These are phyloP conservation scores for Candida insectalens DNA, from an alignment of 805 yeast species.

Conservation along the genomic window DNA sequence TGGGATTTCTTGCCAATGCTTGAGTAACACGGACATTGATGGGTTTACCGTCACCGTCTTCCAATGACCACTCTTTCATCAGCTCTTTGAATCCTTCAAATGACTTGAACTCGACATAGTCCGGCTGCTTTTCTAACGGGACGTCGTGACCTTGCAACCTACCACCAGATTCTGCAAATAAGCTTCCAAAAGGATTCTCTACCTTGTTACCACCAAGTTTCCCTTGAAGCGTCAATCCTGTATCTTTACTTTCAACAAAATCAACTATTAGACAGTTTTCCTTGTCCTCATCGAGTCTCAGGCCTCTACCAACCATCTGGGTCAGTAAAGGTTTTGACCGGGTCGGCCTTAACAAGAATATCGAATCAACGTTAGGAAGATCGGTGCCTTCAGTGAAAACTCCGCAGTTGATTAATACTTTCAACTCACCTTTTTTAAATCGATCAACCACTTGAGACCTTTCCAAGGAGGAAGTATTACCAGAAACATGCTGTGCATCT, in stretches of 20 bases:
- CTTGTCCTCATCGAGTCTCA: constrained; percentile 56
- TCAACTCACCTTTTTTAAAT: constrained; percentile 52
- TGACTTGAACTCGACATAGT: constrained; percentile 20
- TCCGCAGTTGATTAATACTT: constrained; percentile 78
- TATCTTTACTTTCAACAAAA: constrained; percentile 49
- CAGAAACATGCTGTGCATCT: constrained; percentile 62
- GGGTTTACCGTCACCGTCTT: constrained; percentile 6
- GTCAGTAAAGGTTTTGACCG: constrained; percentile 57
- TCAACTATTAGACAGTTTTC: constrained; percentile 66
- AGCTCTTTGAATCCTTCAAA: constrained; percentile 20
- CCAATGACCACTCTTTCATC: constrained; percentile 9
- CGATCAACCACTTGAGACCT: constrained; percentile 44
- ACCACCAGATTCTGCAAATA: constrained; percentile 1
- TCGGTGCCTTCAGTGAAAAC: constrained; percentile 95
- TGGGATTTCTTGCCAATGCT: constrained; percentile 7
- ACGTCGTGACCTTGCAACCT: constrained; percentile 1
- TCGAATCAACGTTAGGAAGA: constrained; percentile 78
- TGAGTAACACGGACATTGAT: constrained; percentile 5
- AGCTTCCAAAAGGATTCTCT: constrained; percentile 4
- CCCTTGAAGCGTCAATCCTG: constrained; percentile 19
- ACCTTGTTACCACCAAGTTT: constrained; percentile 14
- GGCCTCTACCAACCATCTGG: constrained; percentile 91
- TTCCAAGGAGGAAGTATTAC: constrained; percentile 44
- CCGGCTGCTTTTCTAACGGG: constrained; percentile 8
- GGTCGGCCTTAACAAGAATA: constrained; percentile 75